A percentile compares a stretch with the other conserved stretches of the same genome.
Evolutionary conservation across 257 asterid genomes (phyloP).

Genomic region (Nicotiana obtusifolia): DNA sequence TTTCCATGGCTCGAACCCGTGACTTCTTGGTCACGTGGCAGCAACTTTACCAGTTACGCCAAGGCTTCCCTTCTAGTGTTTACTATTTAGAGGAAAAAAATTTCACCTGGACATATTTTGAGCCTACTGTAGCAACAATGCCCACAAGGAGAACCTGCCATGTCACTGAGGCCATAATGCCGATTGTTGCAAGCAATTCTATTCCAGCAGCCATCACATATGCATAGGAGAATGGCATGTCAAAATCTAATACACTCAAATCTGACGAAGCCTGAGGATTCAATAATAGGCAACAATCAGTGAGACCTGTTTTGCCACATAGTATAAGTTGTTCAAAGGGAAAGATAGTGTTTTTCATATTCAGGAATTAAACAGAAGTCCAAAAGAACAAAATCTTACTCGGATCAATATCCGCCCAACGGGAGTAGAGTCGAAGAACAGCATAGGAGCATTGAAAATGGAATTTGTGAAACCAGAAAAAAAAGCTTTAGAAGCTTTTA

Average conservation of each 20-base stretch:
- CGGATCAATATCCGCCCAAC: slow-evolving; percentile 70
- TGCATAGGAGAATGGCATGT: slow-evolving; percentile 46
- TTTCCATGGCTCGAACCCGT: no score
- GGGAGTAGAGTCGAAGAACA: slow-evolving; percentile 81
- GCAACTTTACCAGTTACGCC: no score
- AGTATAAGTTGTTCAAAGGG: not conserved
- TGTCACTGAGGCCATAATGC: slow-evolving; percentile 57
- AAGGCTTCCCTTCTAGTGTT: no score
- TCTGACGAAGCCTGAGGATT: slow-evolving; percentile 67
- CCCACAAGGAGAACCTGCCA: slow-evolving; percentile 86
- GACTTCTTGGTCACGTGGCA: no score
- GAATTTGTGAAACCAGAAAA: slow-evolving; percentile 54
- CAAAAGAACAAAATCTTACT: slow-evolving; percentile 30
- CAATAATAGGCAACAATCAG: not conserved
- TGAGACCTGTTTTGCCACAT: not conserved
- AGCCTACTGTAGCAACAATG: slow-evolving; percentile 40
- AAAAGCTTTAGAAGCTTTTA: slow-evolving; percentile 55
- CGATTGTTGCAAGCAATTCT: slow-evolving; percentile 47
- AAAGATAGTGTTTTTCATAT: not conserved
- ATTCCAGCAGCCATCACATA: slow-evolving; percentile 30
- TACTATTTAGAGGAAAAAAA: not conserved
- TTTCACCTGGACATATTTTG: slow-evolving; percentile 70
- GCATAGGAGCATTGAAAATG: slow-evolving; percentile 69
- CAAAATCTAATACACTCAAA: slow-evolving; percentile 60
- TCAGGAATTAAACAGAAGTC: not conserved